These are phyloP conservation scores for Ceratocystis albifundus DNA, from an alignment of 2,329 filamentous ascomycete genomes.

Conservation along the genomic window DNA sequence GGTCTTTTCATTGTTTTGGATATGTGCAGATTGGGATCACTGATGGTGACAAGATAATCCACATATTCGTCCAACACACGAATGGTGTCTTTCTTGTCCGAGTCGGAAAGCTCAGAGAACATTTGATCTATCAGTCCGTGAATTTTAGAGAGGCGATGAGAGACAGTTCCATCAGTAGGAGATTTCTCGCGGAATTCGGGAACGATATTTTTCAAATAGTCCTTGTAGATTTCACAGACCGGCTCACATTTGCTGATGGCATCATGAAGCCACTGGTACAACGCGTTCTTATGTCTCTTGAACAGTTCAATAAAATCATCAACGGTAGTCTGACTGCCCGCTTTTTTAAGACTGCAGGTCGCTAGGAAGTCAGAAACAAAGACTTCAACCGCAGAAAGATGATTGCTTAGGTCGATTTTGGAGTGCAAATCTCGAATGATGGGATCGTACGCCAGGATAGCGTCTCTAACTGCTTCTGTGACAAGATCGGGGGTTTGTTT, in stretches of 20 bases:
- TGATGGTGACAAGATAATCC: constrained; percentile 20
- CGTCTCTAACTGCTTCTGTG: constrained; percentile 55
- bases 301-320: constrained; percentile 61
- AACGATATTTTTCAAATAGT: constrained; percentile 18
- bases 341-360: constrained; percentile 23
- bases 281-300: constrained; percentile 48
- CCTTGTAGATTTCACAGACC: constrained; percentile 16
- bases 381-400: constrained; percentile 52
- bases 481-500: constrained; percentile 58
- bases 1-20: constrained; percentile 7
- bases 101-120: constrained; percentile 2
- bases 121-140: constrained; percentile 14
- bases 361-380: constrained; percentile 62
- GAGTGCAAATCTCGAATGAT: constrained; percentile 63
- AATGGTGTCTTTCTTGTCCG: constrained; percentile 9
- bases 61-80: constrained; percentile 18
- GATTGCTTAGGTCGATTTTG: constrained; percentile 57
- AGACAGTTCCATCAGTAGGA: constrained; percentile 1
- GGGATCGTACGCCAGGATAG: constrained; percentile 58
- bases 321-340: constrained; percentile 44
- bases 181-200: constrained; percentile 16
- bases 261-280: constrained; percentile 62
- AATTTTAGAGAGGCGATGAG: constrained; percentile 12
- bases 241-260: constrained; percentile 30
- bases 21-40: constrained; percentile 17